phyloP scores from a whole-genome alignment of 2,329 filamentous ascomycete species.

The Mycosphaerelloides madeirae region DNA sequence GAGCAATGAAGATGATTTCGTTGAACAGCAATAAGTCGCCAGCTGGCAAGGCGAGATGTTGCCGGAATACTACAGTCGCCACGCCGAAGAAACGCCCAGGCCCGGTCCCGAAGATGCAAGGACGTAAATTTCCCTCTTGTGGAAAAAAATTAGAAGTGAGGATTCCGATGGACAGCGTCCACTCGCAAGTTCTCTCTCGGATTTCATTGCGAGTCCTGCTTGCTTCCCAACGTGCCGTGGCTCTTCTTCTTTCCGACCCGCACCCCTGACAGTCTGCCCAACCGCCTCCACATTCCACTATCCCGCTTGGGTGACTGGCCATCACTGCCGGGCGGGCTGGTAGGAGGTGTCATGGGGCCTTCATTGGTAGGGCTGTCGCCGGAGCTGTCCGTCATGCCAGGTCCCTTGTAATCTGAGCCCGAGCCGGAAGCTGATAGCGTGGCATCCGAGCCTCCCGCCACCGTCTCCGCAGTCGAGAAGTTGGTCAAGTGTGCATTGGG shows the following conservation, averaged over 20 bases:
- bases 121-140: neutral
- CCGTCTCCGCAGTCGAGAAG: conserved; percentile 11
- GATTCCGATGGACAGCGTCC: neutral
- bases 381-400: conserved; percentile 60
- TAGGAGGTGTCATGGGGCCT: conserved; percentile 69
- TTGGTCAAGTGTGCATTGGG: conserved; percentile 17
- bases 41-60: too few species aligned
- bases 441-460: conserved; percentile 20
- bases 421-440: conserved; percentile 28
- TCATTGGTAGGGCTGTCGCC: conserved; percentile 46
- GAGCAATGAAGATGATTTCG: too few species aligned
- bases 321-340: conserved; percentile 57
- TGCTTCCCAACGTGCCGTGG: conserved; percentile 24
- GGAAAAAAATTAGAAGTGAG: neutral
- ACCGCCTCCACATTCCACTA: conserved; percentile 36
- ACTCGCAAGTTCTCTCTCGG: neutral
- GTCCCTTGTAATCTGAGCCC: conserved; percentile 41
- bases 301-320: conserved; percentile 29
- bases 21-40: too few species aligned
- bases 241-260: conserved; percentile 34
- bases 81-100: neutral
- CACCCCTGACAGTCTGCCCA: conserved; percentile 35
- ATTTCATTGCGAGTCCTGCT: conserved; percentile 10
- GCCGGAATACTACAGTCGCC: too few species aligned
- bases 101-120: neutral